phyloP scores from a whole-genome alignment of 352 stramenopile species.

The Ophiocytium majus region DNA sequence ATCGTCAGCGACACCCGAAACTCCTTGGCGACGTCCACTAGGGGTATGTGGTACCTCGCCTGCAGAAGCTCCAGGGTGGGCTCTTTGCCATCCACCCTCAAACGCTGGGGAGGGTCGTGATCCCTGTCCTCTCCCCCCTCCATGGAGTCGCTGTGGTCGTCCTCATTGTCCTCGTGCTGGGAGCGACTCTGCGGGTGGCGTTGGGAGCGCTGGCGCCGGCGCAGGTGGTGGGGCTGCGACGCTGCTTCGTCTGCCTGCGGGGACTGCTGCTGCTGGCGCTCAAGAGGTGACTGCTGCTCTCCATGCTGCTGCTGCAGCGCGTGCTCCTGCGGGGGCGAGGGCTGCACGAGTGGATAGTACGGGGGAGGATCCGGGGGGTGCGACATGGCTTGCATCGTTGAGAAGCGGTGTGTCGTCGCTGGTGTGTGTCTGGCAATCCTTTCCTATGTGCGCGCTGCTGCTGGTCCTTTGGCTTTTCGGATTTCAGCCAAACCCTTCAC shows the following conservation, averaged over 20 bases:
- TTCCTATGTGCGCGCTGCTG: too few relatives aligned
- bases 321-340: background rate
- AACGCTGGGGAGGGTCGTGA: background rate
- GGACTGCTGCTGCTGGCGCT: too few relatives aligned
- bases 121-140: background rate
- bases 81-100: background rate
- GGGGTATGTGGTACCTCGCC: constrained; percentile 13
- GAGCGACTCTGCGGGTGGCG: background rate
- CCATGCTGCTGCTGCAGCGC: background rate
- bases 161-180: background rate
- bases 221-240: background rate
- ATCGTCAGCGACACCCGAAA: constrained; percentile 32
- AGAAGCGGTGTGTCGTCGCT: too few relatives aligned
- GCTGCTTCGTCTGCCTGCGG: too few relatives aligned
- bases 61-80: constrained; percentile 25
- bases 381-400: too few relatives aligned
- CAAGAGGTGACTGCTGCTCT: constrained; percentile 9
- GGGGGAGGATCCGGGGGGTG: too few relatives aligned
- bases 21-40: constrained; percentile 28
- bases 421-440: too few relatives aligned
- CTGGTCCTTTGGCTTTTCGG: too few relatives aligned
- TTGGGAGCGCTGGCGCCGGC: background rate
- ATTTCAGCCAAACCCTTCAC: too few relatives aligned
- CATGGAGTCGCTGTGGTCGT: background rate
- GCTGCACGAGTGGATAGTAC: too few relatives aligned